Conservation (phyloP, 2,329 filamentous ascomycete genomes). For the Endoconidiophora polonica region DNA sequence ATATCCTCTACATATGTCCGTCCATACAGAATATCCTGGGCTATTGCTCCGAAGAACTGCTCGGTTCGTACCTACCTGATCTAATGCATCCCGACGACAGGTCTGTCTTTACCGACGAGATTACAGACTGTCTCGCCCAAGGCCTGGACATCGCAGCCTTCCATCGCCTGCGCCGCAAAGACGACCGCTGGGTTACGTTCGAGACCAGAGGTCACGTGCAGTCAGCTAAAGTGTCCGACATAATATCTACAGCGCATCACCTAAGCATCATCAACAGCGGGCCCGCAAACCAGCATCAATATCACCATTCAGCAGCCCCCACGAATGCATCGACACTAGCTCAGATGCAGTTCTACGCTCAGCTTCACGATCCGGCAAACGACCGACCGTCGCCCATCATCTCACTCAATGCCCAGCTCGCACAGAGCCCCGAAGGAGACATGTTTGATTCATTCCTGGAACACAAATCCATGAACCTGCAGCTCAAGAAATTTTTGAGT, state of each 20-base stretch:
- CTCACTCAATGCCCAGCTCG: constrained; percentile 83
- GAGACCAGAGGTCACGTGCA: constrained; percentile 90
- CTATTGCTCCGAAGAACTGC: constrained; percentile 52
- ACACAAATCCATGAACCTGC: constrained; percentile 92
- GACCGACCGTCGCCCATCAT: constrained; percentile 33
- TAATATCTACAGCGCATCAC: not conserved
- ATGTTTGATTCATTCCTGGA: constrained; percentile 86
- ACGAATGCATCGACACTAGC: no score
- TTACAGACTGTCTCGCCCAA: constrained; percentile 74
- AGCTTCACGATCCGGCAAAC: no score
- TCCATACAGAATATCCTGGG: constrained; percentile 61
- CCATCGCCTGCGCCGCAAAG: constrained; percentile 63
- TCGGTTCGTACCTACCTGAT: constrained; percentile 61
- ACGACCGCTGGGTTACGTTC: constrained; percentile 61
- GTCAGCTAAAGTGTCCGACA: not conserved
- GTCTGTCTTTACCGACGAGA: constrained; percentile 66
- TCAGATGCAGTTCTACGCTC: not conserved
- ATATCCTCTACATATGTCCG: constrained; percentile 72
- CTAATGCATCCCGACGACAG: constrained; percentile 77
- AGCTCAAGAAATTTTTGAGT: constrained; percentile 33
- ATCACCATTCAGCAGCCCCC: no score
- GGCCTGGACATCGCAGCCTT: constrained; percentile 70
- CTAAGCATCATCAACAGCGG: not conserved
- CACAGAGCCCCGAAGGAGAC: constrained; percentile 72
- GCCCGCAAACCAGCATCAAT: no score